Conservation (phyloP, 2,329 filamentous ascomycete species). For the Monosporascus sp. region DNA sequence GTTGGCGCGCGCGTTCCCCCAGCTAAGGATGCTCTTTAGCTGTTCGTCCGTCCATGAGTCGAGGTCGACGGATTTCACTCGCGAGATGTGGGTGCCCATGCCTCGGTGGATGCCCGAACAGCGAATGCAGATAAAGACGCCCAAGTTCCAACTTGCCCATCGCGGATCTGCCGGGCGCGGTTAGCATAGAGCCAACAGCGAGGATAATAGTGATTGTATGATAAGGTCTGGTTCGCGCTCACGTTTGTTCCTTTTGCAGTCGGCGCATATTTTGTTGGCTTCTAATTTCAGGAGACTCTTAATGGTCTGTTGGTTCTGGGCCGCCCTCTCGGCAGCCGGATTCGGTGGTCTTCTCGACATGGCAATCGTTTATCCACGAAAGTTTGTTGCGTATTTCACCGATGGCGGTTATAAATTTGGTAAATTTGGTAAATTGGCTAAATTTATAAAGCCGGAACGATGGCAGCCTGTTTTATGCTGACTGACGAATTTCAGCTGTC, state of each 20-base stretch:
- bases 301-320: conserved; percentile 88
- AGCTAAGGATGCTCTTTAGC: conserved; percentile 84
- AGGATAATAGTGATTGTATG: not conserved
- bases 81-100: conserved; percentile 98
- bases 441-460: not conserved
- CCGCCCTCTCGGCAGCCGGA: conserved; percentile 78
- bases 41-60: conserved; percentile 99
- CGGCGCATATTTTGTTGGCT: conserved; percentile 91
- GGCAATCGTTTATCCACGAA: conserved; percentile 1
- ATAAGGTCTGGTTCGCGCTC: conserved; percentile 28
- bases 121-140: conserved; percentile 95
- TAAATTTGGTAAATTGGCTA: not conserved
- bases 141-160: conserved; percentile 99
- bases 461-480: not conserved
- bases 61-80: conserved; percentile 96
- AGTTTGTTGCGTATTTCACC: too few relatives aligned
- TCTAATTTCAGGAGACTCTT: conserved; percentile 94
- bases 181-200: not conserved
- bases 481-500: not conserved
- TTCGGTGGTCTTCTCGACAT: conserved; percentile 79
- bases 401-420: not conserved
- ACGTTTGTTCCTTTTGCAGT: conserved; percentile 99
- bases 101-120: conserved; percentile 98
- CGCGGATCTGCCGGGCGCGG: conserved; percentile 63
- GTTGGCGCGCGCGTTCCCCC: conserved; percentile 95